Percentiles rank a stretch among this genome's conserved stretches.
These are phyloP conservation scores for Grosmannia clavigera DNA, from an alignment of 2,329 filamentous ascomycete species.

Conservation along the genomic window DNA sequence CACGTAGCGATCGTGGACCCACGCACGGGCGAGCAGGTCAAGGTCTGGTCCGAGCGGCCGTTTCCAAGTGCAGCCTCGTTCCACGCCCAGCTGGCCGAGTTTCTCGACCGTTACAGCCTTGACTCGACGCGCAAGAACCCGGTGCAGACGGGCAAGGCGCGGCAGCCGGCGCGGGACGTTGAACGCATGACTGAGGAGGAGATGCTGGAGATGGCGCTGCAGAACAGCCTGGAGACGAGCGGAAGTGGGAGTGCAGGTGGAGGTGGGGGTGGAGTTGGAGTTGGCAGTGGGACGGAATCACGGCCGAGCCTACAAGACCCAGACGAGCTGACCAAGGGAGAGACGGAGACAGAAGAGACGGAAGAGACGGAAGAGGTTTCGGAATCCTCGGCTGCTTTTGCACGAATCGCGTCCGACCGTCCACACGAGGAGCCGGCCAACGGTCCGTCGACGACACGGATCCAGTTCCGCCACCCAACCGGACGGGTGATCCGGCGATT, in stretches of 20 bases:
- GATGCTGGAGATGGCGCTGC: conserved; percentile 87
- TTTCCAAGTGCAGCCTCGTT: conserved; percentile 65
- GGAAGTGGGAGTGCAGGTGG: not conserved
- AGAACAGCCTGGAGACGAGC: conserved; percentile 64
- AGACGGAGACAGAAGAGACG: too few relatives aligned
- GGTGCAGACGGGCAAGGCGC: conserved; percentile 64
- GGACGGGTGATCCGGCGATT: conserved; percentile 86
- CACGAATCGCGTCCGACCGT: conserved; percentile 55
- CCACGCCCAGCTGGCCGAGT: conserved; percentile 82
- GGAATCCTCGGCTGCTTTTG: conserved; percentile 38
- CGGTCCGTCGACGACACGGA: conserved; percentile 58
- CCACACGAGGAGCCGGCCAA: conserved; percentile 69
- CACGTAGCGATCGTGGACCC: conserved; percentile 95
- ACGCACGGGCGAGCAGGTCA: conserved; percentile 91
- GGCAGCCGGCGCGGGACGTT: conserved; percentile 55
- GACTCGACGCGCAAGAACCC: conserved; percentile 85
- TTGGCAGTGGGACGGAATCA: conserved; percentile 25
- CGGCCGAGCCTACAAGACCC: conserved; percentile 59
- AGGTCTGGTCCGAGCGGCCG: conserved; percentile 81
- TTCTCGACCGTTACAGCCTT: conserved; percentile 92
- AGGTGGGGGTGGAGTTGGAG: not conserved
- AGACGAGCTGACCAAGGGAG: conserved; percentile 70
- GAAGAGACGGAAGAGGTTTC: too few relatives aligned
- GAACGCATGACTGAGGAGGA: conserved; percentile 92
- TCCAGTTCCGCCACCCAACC: conserved; percentile 80